These are phyloP conservation scores for Plicaturopsis crispa DNA, from an alignment of 768 basidiomycete genomes.

Conservation along the genomic window DNA sequence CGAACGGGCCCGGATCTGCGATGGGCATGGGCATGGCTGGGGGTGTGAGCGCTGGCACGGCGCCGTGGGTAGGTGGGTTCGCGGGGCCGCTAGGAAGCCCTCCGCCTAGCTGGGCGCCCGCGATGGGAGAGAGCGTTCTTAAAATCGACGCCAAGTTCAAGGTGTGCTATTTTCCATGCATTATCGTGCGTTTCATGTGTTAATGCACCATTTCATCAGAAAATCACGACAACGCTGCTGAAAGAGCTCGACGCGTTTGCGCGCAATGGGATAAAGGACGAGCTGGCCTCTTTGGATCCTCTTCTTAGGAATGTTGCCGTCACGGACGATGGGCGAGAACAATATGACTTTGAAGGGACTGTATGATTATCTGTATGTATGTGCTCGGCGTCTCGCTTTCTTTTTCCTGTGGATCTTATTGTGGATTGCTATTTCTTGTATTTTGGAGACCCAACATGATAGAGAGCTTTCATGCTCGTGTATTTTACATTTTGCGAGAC, in stretches of 20 bases:
- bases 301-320: constrained; percentile 52
- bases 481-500: too few species aligned
- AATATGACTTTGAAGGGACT: constrained; percentile 33
- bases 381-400: too few species aligned
- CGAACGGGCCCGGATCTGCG: too few species aligned
- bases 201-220: constrained; percentile 36
- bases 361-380: too few species aligned
- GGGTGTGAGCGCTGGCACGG: constrained; percentile 16
- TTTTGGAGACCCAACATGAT: too few species aligned
- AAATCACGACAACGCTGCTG: constrained; percentile 70
- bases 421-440: too few species aligned
- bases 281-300: constrained; percentile 77
- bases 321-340: constrained; percentile 28
- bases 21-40: constrained; percentile 18
- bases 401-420: too few species aligned
- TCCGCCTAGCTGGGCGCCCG: constrained; percentile 53
- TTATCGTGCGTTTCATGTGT: not conserved
- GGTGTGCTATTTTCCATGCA: constrained; percentile 31
- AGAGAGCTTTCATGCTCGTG: too few species aligned
- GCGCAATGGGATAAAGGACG: constrained; percentile 73
- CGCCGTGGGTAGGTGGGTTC: constrained; percentile 9
- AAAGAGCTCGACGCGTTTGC: constrained; percentile 85
- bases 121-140: constrained; percentile 62
- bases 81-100: constrained; percentile 35
- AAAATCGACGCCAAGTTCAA: constrained; percentile 85